Evolutionary conservation across 805 yeast genomes (phyloP).

Genomic region (Saccharomycopsis sp.): DNA sequence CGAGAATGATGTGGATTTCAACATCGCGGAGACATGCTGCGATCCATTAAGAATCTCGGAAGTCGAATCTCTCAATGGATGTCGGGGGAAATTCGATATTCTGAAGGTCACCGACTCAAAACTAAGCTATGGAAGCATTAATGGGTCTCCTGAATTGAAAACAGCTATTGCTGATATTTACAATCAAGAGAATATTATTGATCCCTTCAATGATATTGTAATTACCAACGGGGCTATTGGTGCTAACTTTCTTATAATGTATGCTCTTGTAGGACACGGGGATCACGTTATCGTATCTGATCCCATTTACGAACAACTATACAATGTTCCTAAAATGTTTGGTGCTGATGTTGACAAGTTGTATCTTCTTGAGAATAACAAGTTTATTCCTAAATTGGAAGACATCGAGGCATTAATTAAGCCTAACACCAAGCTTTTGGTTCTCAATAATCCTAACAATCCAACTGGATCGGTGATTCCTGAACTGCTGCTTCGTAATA

Average conservation of each 20-base stretch:
- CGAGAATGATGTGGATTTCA: conserved; percentile 35
- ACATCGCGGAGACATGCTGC: conserved; percentile 49
- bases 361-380: conserved; percentile 30
- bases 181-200: conserved; percentile 23
- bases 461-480: conserved; percentile 42
- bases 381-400: conserved; percentile 33
- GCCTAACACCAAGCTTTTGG: conserved; percentile 37
- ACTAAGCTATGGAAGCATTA: conserved; percentile 41
- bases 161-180: conserved; percentile 33
- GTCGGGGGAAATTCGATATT: conserved; percentile 22
- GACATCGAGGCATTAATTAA: conserved; percentile 29
- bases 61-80: conserved; percentile 29
- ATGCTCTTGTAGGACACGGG: conserved; percentile 36
- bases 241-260: conserved; percentile 43
- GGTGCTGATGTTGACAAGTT: conserved; percentile 37
- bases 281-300: conserved; percentile 44
- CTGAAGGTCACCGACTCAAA: conserved; percentile 26
- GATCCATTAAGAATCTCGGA: conserved; percentile 38
- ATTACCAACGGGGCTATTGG: conserved; percentile 53
- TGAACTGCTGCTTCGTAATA: conserved; percentile 28
- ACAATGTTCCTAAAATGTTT: conserved; percentile 42
- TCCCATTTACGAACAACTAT: conserved; percentile 46
- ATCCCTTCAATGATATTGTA: conserved; percentile 34
- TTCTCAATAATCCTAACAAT: conserved; percentile 43
- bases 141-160: conserved; percentile 38